Percentiles rank a stretch among this genome's conserved stretches.
These are phyloP conservation scores for Trichosporon asahii DNA, from an alignment of 1,284 basidiomycete species.

Conservation along the genomic window DNA sequence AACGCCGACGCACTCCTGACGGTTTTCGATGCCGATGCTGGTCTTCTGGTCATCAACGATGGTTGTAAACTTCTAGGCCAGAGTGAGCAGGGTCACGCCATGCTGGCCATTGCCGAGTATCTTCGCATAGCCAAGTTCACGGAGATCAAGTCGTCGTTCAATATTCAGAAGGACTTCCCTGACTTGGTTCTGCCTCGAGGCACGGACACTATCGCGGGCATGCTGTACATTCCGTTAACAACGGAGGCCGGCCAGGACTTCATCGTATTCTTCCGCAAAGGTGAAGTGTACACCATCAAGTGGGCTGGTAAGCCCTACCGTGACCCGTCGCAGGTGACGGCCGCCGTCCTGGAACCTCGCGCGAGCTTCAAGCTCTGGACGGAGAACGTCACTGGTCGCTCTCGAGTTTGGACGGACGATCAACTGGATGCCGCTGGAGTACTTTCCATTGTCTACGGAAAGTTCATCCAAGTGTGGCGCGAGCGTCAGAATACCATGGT, in stretches of 20 bases:
- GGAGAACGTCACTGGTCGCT: conserved; percentile 69
- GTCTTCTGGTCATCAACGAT: conserved; percentile 78
- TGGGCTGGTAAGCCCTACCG: conserved; percentile 79
- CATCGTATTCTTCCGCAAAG: conserved; percentile 75
- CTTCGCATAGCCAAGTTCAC: conserved; percentile 72
- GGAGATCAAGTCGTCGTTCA: conserved; percentile 50
- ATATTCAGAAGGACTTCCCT: conserved; percentile 66
- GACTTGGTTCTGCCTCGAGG: conserved; percentile 68
- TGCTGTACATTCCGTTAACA: conserved; percentile 74
- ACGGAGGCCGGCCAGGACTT: conserved; percentile 64
- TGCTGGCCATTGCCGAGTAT: conserved; percentile 78
- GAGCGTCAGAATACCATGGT: conserved; percentile 72
- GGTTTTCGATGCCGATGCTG: conserved; percentile 80
- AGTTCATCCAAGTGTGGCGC: conserved; percentile 80
- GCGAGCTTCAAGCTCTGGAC: conserved; percentile 80
- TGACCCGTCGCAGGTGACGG: conserved; percentile 41
- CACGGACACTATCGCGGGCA: conserved; percentile 70
- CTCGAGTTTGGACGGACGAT: conserved; percentile 77
- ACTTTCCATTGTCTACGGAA: conserved; percentile 65
- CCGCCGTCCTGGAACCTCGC: conserved; percentile 63
- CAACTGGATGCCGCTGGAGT: conserved; percentile 83
- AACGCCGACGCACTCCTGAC: conserved; percentile 78
- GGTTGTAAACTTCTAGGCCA: conserved; percentile 78
- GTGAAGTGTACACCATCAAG: conserved; percentile 67
- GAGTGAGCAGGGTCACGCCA: conserved; percentile 71